These are phyloP conservation scores for Vicia sativa DNA, from an alignment of 306 rosid species.

Conservation along the genomic window DNA sequence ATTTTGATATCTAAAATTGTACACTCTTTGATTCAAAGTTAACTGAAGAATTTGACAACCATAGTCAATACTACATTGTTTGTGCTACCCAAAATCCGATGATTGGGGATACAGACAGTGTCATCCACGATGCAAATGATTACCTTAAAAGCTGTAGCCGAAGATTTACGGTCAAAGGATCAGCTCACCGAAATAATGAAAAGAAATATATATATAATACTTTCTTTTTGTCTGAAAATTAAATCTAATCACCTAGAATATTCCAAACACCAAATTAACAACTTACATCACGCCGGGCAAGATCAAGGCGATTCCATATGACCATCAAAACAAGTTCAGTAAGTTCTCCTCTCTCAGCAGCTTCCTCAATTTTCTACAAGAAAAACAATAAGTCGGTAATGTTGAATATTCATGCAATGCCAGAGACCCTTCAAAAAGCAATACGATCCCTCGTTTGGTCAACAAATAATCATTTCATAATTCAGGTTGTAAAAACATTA, in stretches of 20 bases:
- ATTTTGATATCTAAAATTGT: not conserved
- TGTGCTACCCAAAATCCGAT: no score
- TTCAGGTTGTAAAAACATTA: not conserved
- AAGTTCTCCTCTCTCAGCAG: conserved; percentile 93
- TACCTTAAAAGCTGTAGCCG: no score
- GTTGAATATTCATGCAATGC: not conserved
- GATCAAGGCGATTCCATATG: conserved; percentile 97
- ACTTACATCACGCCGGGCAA: conserved; percentile 95
- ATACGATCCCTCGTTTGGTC: no score
- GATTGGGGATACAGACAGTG: no score
- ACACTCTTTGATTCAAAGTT: not conserved
- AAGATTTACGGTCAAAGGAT: no score
- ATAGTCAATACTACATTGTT: no score
- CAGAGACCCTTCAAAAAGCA: not conserved
- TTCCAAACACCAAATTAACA: conserved; percentile 32
- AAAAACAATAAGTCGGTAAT: conserved; percentile 19
- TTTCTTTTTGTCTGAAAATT: no score
- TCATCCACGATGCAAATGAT: no score
- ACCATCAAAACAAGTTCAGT: conserved; percentile 91
- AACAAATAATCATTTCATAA: no score
- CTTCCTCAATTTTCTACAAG: conserved; percentile 86
- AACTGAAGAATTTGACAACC: not conserved
- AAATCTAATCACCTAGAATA: no score
- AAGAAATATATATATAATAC: no score
- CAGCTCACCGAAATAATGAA: no score